Evolutionary conservation across 345 rosid genomes (phyloP).

Genomic region (Salix exigua): DNA sequence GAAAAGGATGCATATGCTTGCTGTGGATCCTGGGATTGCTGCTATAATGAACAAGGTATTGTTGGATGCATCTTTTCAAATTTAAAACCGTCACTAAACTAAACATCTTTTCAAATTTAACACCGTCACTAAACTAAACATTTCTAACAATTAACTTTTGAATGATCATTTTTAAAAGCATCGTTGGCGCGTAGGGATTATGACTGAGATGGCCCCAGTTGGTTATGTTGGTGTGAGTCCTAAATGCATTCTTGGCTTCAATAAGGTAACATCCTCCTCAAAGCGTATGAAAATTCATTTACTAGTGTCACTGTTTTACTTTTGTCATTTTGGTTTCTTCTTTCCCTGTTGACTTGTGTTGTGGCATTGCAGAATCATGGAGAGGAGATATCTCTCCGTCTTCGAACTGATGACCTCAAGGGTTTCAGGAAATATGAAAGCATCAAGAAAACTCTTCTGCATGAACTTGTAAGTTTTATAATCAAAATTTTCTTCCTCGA

Average conservation of each 20-base stretch:
- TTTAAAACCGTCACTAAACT: conserved; percentile 2
- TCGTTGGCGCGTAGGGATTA: conserved; percentile 76
- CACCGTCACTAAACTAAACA: not conserved
- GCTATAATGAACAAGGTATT: conserved; percentile 87
- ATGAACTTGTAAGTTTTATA: conserved; percentile 70
- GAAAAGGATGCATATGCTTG: conserved; percentile 93
- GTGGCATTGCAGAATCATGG: conserved; percentile 67
- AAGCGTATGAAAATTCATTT: not conserved
- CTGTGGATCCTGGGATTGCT: conserved; percentile 89
- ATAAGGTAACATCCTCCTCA: conserved; percentile 51
- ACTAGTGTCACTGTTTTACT: not conserved
- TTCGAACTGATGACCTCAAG: conserved; percentile 92
- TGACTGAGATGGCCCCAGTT: conserved; percentile 98
- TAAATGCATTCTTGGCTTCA: conserved; percentile 76
- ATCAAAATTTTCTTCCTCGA: not conserved
- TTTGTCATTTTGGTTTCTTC: not conserved
- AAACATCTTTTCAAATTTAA: conserved; percentile 1
- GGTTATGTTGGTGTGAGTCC: conserved; percentile 97
- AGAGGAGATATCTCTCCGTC: conserved; percentile 93
- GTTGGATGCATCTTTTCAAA: not conserved
- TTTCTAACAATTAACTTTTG: conserved; percentile 11
- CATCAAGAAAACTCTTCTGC: conserved; percentile 84
- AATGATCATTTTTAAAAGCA: conserved; percentile 40
- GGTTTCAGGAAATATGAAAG: conserved; percentile 95
- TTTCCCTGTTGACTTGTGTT: not conserved